Evolutionary conservation across 2,329 filamentous ascomycete species (phyloP), one percentile per base, ranked within the genome.

Genomic region (Phialemoniopsis sp.): DNA sequence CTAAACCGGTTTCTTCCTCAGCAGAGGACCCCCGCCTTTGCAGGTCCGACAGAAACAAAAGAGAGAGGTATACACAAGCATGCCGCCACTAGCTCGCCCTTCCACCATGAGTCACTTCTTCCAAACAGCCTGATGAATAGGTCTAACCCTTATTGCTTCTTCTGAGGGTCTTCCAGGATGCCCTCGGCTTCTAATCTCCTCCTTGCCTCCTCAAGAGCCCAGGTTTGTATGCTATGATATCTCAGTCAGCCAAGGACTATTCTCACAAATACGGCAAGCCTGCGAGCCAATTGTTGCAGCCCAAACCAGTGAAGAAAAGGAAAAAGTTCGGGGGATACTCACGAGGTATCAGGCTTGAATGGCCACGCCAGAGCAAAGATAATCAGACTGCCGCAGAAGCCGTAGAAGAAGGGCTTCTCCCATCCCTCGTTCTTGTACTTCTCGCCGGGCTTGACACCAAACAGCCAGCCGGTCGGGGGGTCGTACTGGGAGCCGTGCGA

Each of bases 321-420:
- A 43, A 37, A 36, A 38, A 45, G 41, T 30, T 40, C 46, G 21
- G 44, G 35, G 34, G 32, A 37, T 44, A 89, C 90, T 72, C 76
- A 98, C 93, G 89, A 95, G 48, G 91, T 97, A 76, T 98, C 93
- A 38, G 93, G 93, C 82, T 97, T 97, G 64, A 93, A 97, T 46
- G 88, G 89, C 69, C 95, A 89, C 49, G 86, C 88, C 49, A 96
- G 73, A 45, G 78, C 80, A 39, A 82, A 84, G 49, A 89, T 72
- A 19, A 80, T 67, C 57, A 95, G 67, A 57, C 82, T 85, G 39
- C 87, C 88, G 61, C 83, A 86, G 66, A 95, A 89, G 36, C 90
- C 89, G 62, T 87, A 87, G 62, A 85, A 85, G 72, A 85, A 90
- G 40, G 89, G 68, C 50, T 75, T 81, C 76, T 98, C 93, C 93